Conservation (phyloP, 805 yeast genomes). For the Lachancea quebecensis region DNA sequence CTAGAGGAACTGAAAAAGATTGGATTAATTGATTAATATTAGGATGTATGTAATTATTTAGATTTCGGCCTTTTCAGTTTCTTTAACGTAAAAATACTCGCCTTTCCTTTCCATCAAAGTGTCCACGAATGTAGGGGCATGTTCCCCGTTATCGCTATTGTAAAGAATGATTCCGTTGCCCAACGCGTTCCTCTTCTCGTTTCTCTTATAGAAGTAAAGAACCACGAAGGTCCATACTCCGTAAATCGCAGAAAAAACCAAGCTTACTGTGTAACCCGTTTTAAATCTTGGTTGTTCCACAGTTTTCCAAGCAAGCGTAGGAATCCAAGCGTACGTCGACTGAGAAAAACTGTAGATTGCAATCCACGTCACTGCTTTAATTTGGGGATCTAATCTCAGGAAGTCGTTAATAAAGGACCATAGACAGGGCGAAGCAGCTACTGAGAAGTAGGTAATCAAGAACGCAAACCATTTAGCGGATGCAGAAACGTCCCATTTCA, state of each 20-base stretch:
- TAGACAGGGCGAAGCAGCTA: slow-evolving; percentile 57
- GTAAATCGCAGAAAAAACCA: slow-evolving; percentile 41
- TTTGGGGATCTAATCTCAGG: slow-evolving; percentile 48
- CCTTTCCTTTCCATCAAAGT: slow-evolving; percentile 23
- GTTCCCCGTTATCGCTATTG: slow-evolving; percentile 33
- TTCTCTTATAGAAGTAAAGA: slow-evolving; percentile 46
- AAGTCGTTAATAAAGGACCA: slow-evolving; percentile 55
- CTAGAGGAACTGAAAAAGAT: slow-evolving; percentile 23
- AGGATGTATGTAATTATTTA: not conserved
- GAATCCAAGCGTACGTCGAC: slow-evolving; percentile 53
- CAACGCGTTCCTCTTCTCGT: slow-evolving; percentile 41
- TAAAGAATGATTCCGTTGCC: slow-evolving; percentile 45
- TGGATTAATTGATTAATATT: slow-evolving; percentile 15
- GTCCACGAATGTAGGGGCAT: slow-evolving; percentile 25
- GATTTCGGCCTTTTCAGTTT: not conserved
- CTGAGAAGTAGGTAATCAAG: slow-evolving; percentile 51
- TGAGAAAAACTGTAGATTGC: slow-evolving; percentile 52
- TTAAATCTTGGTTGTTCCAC: slow-evolving; percentile 49
- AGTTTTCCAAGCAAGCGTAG: slow-evolving; percentile 48
- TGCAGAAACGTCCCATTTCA: slow-evolving; percentile 52
- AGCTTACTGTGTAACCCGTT: slow-evolving; percentile 48
- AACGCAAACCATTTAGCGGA: slow-evolving; percentile 63
- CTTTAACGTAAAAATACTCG: slow-evolving; percentile 24
- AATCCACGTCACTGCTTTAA: slow-evolving; percentile 51
- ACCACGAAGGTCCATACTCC: slow-evolving; percentile 46